Evolutionary conservation across 192 early-diverging fungal genomes (phyloP).

Genomic region (Coemansia sp.): DNA sequence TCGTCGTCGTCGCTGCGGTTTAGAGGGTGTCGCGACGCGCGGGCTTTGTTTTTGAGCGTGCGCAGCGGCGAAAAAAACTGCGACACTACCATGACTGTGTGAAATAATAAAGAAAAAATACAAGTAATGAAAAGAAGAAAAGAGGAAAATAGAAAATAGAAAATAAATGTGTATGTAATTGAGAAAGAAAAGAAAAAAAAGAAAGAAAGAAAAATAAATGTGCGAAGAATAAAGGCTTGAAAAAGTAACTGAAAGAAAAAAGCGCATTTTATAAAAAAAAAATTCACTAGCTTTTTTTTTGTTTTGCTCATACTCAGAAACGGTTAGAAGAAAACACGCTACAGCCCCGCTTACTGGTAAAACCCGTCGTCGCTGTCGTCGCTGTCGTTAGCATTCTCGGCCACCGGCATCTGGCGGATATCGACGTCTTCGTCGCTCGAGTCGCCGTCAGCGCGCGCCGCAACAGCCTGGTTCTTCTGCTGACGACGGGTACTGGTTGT

Average conservation of each 20-base stretch:
- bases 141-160: conserved; percentile 1
- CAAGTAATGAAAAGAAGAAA: neutral
- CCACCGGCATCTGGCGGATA: conserved; percentile 17
- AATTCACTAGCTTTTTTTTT: too few species aligned
- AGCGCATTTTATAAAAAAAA: neutral
- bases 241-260: neutral
- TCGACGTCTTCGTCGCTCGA: conserved; percentile 42
- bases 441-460: conserved; percentile 10
- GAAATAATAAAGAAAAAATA: neutral
- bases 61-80: conserved; percentile 50
- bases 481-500: conserved; percentile 13
- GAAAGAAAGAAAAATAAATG: neutral
- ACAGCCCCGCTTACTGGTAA: too few species aligned
- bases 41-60: conserved; percentile 43
- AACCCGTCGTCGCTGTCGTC: conserved; percentile 7
- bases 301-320: too few species aligned
- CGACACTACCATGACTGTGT: conserved; percentile 40
- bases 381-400: conserved; percentile 19
- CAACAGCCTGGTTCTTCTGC: conserved; percentile 6
- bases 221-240: conserved; percentile 3
- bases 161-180: neutral
- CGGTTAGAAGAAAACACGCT: too few species aligned
- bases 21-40: neutral
- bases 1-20: neutral
- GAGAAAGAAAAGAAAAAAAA: neutral